Evolutionary conservation across 2,329 filamentous ascomycete genomes (phyloP), one percentile per base, ranked within the genome.

Genomic region (Pleoardoris graminearum): DNA sequence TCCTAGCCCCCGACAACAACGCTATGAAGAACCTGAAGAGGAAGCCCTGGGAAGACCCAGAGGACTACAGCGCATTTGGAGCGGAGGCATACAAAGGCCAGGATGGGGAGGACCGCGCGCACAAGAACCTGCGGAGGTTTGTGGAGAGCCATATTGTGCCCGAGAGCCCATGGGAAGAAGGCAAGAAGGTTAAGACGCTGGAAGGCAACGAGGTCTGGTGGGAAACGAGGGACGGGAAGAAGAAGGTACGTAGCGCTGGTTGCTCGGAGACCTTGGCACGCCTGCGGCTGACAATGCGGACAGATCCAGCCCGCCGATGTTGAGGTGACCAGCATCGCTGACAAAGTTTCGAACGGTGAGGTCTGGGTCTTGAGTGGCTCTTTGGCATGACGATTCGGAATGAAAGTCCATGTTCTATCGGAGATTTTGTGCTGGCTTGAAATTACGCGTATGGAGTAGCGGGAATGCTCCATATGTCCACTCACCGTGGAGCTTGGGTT

Each of bases 1-100:
- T 97, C 21, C 84, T 97, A 2, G 93, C 92, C 4, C 94, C 94
- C 0, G 78, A 89, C 48, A 97, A 99, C 78, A 85, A 83, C 16
- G 91, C 87, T 3, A 85, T 99, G 66, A 88, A 89, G 59, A 77
- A 75, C 0, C 78, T 97, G 21, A 89, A 91, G 0, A 81, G 88
- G 47, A 97, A 97, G 72, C 92, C 92, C 0, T 96, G 90, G 90
- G 90, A 86, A 65, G 80, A 92, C 57, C 84, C 88, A 0, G 75
- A 81, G 47, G 91, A 96, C 60, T 93, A 94, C 70, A 76, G 79
- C 3, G 73, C 73, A 1, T 76, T 88, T 3, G 91, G 90, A 0
- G 79, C 81, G 1, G 75, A 85, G 27, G 90, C 88, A 1, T 97
- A 96, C 68, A 84, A 88, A 41, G 91, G 91, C 0, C 77, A 80